Base-by-base conservation (phyloP, 2,329 filamentous ascomycete genomes). In the Diaporthe ampelina region DNA sequence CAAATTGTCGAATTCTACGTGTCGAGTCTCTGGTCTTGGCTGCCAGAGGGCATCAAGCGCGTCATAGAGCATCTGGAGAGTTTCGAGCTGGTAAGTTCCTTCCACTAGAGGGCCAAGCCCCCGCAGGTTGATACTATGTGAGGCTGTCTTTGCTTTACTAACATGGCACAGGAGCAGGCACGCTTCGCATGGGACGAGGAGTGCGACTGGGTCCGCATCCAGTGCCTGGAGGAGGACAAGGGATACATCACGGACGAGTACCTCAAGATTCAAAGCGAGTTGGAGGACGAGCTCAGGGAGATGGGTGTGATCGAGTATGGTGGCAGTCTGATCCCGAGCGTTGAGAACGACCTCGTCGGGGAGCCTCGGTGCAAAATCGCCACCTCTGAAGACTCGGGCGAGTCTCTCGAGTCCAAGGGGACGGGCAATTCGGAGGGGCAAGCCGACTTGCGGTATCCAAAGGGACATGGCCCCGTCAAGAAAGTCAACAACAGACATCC, bases 241-340 rank as follows among this genome's bases (percentile, higher is more conserved):
- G n/a, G n/a, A 3, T n/a, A 45, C 43, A 40, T 74, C 54, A 63
- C 69, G 45, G 48, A 43, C 54, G 61, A 35, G 9, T 74, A 61
- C 40, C 37, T 65, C 57, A 54, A 45, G 29, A 50, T 61, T 4
- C 69, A 61, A 19, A 35, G 54, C n/a, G 43, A 72, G 50, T 29
- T 76, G 17, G 61, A 70, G 45, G n/a, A 21, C 37, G 69, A 98
- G n/a, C 35, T 57, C 40, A 61, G 19, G 48, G 19, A 63, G 24
- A 29, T 45, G 70, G 57, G 24, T 24, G 32, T 32, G 45, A 29
- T 71, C 37, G 37, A 29, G 57, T 9, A 29, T 7, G 57, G 57
- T 15, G 67, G 65, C 15, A 71, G 15, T n/a, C 48, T 65, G 57
- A 43, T 40, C 15, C 29, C 58, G 26, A 24, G 9, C 21, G 32